Base-by-base conservation (phyloP, 345 rosid species). In the Luvunga scandens region DNA sequence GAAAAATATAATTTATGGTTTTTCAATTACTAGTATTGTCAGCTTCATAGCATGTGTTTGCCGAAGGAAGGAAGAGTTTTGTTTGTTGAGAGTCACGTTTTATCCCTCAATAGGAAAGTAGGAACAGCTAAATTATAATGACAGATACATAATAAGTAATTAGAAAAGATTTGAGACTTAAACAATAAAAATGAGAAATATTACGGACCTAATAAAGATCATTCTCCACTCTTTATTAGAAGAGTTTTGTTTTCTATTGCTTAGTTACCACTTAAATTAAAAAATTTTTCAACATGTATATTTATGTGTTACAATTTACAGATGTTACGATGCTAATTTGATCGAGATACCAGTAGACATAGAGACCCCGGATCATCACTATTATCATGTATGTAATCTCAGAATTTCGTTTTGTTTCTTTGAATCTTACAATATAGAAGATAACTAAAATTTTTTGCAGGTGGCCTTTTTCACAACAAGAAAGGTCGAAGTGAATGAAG, bases 341-440 rank as follows among this genome's bases (percentile, higher is more conserved):
- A 82, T 88, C 27, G 93, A 90, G 78, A 85, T 90, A 60, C 93
- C 91, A 1, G 88, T 90, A 21, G 85, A 90, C 68, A 78, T 87
- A 14, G 93, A 90, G 87, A 88, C 89, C 10, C 93, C 93, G 0
- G 90, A 90, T 82, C 91, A 83, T 64, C 93, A 90, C 78, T 90
- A 88, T 77, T 90, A 88, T 75, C 93, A 88, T 67, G 90, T 90
- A 78, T 34, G 84, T 7, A 61, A 61, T 48, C 21, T 48, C 10
- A 16, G 50, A n/a, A 16, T 63, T 45, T 63, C 4, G 6, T 7
- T 7, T 0, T 9, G 3, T 25, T 21, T 63, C 5, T 28, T 22
- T 22, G 18, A 10, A 31, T 25, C 19, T 7, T 18, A 16, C 8
- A 62, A 7, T 0, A 21, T 9, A 30, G 13, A 7, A 63, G 19